Percentiles rank a stretch among this genome's conserved stretches.
These are phyloP conservation scores for Sonneratia alba DNA, from an alignment of 345 rosid genomes.

Conservation along the genomic window DNA sequence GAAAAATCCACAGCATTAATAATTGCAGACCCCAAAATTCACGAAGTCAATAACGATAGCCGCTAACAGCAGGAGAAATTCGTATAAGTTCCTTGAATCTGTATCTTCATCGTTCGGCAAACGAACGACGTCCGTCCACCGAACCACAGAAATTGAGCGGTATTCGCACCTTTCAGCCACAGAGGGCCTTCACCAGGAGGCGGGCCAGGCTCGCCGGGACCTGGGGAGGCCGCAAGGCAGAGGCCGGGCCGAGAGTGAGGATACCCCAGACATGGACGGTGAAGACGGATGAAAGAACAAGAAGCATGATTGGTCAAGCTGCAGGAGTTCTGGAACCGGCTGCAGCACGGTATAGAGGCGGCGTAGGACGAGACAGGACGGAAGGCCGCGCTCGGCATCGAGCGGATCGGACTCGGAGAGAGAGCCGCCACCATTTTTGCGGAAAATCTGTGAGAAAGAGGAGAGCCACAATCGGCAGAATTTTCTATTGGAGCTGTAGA, in stretches of 20 bases:
- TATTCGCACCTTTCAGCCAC: slow-evolving; percentile 2
- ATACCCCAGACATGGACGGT: slow-evolving; percentile 16
- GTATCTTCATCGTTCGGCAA: background rate
- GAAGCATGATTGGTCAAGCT: background rate
- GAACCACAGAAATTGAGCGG: background rate
- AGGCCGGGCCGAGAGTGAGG: slow-evolving; percentile 2
- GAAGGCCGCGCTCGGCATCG: background rate
- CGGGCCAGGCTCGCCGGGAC: slow-evolving; percentile 5
- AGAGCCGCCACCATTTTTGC: slow-evolving; percentile 15
- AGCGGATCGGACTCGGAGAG: slow-evolving; percentile 10
- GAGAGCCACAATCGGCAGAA: background rate
- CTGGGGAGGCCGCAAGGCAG: slow-evolving; percentile 11
- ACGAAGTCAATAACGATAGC: background rate
- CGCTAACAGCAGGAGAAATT: background rate
- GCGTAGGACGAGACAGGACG: slow-evolving; percentile 8
- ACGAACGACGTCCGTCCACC: background rate
- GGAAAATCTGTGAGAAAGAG: background rate
- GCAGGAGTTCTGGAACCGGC: background rate
- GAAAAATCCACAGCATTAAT: too few relatives aligned
- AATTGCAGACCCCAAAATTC: background rate
- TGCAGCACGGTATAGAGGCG: slow-evolving; percentile 1
- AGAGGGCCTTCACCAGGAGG: slow-evolving; percentile 4
- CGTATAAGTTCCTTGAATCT: background rate
- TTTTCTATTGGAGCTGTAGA: background rate
- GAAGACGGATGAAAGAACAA: slow-evolving; percentile 9